Conservation (phyloP, 352 stramenopile species). For the Halophytophthora batemanensis region DNA sequence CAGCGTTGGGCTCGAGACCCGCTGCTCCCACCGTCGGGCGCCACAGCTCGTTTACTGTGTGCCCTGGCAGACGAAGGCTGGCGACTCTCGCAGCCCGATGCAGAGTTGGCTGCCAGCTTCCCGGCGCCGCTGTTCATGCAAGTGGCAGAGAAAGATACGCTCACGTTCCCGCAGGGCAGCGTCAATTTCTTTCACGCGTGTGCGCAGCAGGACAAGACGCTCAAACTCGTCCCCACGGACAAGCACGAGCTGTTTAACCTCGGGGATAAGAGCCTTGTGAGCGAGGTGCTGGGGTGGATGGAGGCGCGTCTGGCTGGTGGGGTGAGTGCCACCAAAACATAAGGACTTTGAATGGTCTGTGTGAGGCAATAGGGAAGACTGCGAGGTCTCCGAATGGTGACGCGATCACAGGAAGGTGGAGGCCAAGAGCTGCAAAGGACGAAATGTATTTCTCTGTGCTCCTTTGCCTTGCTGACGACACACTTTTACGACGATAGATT, state of each 20-base stretch:
- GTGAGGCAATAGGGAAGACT: too few species aligned
- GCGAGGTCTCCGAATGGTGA: too few species aligned
- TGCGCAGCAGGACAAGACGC: slow-evolving; percentile 40
- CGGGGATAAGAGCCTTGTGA: slow-evolving; percentile 25
- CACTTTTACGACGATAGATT: too few species aligned
- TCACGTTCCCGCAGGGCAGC: slow-evolving; percentile 32
- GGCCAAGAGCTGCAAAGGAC: too few species aligned
- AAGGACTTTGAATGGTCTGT: too few species aligned
- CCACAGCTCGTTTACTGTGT: slow-evolving; percentile 21
- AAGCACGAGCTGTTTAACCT: slow-evolving; percentile 48
- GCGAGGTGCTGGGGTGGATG: slow-evolving; percentile 35
- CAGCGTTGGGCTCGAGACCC: slow-evolving; percentile 32
- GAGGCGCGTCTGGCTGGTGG: slow-evolving; percentile 4
- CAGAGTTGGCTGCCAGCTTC: slow-evolving; percentile 19
- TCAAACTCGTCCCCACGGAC: slow-evolving; percentile 31
- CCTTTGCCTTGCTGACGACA: too few species aligned
- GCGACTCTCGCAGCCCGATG: slow-evolving; percentile 22
- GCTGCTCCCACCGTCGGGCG: slow-evolving; percentile 26
- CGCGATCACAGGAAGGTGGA: too few species aligned
- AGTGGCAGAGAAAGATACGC: slow-evolving; percentile 34
- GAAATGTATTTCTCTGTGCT: too few species aligned
- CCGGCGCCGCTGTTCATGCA: slow-evolving; percentile 32
- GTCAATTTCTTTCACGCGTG: slow-evolving; percentile 33
- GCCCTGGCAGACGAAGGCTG: slow-evolving; percentile 25
- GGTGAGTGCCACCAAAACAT: too few species aligned